Evolutionary conservation across 2,329 filamentous ascomycete genomes (phyloP), one percentile per base, ranked within the genome.

Genomic region (Daldinia sp.): DNA sequence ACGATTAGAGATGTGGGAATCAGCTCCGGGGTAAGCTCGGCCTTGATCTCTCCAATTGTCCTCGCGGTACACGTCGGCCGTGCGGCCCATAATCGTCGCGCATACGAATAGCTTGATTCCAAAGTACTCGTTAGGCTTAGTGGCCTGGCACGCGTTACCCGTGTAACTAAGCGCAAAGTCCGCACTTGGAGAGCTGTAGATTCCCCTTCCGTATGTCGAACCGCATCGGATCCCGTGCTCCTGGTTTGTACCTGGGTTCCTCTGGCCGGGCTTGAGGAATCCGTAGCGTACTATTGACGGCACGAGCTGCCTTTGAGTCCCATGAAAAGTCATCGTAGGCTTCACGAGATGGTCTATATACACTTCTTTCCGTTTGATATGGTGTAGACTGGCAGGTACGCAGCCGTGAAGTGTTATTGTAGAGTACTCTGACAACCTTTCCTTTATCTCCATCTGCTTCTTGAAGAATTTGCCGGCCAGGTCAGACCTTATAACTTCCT

Each of bases 31-130:
- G 4, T 74, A 64, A 0, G 74, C 68, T 17, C 71, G 30, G 1
- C 61, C 62, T 27, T 75, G 68, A 0, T 58, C 43, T 3, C 71
- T 62, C 73, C 74, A 75, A 15, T 75, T 68, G 21, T 75, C 71
- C 0, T 71, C 68, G 4, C 70, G 64, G 3, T 61, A 66, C 19
- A 81, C 68, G 4, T 59, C n/a, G 3, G 73, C 66, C 0, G 77
- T 63, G 1, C 78, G 72, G 1, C 80, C 81, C 79, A 83, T 82
- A 39, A 83, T 58, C 3, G 76, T 79, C 0, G 80, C 80, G 68
- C 80, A 83, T 6, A 81, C 77, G 17, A 82, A 68, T 3, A 83
- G 69, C 47, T 80, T 78, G 47, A 80, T 64, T 2, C 78, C 77
- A 29, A 75, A 76, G 27, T 78, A 73, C 21, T 77, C 66, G 11